These are phyloP conservation scores for Brasenia schreberi DNA, from an alignment of 164 flowering plant species.

Conservation along the genomic window DNA sequence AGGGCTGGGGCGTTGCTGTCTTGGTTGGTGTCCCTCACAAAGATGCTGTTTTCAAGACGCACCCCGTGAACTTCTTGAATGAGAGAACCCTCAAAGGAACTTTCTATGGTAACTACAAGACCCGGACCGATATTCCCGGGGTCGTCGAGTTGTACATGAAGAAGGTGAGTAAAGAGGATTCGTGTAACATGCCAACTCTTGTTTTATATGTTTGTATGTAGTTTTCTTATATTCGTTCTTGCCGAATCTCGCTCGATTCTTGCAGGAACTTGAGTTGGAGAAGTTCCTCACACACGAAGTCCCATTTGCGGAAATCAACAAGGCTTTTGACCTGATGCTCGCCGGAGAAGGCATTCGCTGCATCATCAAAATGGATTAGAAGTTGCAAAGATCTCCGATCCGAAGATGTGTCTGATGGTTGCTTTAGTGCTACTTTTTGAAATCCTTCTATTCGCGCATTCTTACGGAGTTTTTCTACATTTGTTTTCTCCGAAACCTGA, in stretches of 20 bases:
- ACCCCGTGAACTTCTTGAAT: constrained; percentile 47
- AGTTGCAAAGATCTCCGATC: no score
- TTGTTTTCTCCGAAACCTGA: no score
- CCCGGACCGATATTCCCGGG: constrained; percentile 45
- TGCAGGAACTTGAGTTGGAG: constrained; percentile 15
- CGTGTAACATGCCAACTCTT: no score
- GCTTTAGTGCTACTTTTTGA: no score
- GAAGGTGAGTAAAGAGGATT: constrained; percentile 25
- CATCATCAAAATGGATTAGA: constrained; percentile 18
- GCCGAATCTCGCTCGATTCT: not conserved
- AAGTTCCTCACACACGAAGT: constrained; percentile 19
- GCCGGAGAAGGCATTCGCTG: constrained; percentile 19
- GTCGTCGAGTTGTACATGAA: constrained; percentile 68
- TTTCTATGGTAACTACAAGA: constrained; percentile 64
- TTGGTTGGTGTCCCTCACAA: constrained; percentile 54
- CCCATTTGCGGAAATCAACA: constrained; percentile 18
- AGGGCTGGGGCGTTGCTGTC: constrained; percentile 75
- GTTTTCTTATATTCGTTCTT: not conserved
- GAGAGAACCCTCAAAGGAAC: constrained; percentile 71
- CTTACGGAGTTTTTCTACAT: no score
- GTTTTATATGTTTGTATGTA: no score
- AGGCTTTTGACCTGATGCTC: constrained; percentile 27
- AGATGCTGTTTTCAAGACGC: constrained; percentile 47
- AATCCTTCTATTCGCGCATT: no score
- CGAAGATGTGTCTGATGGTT: no score